phyloP scores from a whole-genome alignment of 2,329 filamentous ascomycete genomes.

The Sporothrix pallida region DNA sequence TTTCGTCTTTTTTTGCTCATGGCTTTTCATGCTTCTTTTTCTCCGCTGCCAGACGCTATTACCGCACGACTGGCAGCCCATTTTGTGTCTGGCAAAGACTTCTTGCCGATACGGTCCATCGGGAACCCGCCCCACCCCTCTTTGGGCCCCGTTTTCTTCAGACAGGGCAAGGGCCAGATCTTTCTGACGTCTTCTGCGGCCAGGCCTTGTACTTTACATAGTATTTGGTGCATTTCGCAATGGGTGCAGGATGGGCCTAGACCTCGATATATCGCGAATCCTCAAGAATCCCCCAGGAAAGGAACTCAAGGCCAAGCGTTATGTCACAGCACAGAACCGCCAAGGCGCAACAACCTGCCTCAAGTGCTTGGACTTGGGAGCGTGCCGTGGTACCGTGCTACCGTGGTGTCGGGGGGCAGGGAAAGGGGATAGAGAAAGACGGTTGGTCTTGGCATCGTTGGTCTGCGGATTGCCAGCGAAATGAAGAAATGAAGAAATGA shows the following conservation, averaged over 20 bases:
- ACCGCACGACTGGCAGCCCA: not conserved
- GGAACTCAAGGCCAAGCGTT: not conserved
- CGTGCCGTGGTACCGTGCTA: slow-evolving; percentile 6
- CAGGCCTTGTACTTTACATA: not conserved
- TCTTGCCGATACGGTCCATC: not conserved
- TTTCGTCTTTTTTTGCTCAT: not conserved
- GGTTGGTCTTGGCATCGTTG: slow-evolving; percentile 17
- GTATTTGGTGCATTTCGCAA: not conserved
- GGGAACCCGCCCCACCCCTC: not conserved
- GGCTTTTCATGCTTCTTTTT: not conserved
- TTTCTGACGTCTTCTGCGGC: not conserved
- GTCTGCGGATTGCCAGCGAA: slow-evolving; percentile 5
- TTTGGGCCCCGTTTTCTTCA: not conserved
- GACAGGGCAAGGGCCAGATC: not conserved
- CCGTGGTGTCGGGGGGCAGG: not conserved
- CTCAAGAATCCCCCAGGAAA: not conserved
- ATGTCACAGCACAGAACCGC: no score
- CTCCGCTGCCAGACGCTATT: not conserved
- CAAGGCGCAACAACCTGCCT: not conserved
- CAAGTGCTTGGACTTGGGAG: not conserved
- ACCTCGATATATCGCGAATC: not conserved
- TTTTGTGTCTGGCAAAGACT: not conserved
- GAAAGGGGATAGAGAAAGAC: not conserved
- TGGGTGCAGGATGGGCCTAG: not conserved
- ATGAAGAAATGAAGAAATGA: not conserved